Evolutionary conservation across 2,329 filamentous ascomycete species (phyloP), one percentile per base, ranked within the genome.

Genomic region (Trichoderma koningiopsis): DNA sequence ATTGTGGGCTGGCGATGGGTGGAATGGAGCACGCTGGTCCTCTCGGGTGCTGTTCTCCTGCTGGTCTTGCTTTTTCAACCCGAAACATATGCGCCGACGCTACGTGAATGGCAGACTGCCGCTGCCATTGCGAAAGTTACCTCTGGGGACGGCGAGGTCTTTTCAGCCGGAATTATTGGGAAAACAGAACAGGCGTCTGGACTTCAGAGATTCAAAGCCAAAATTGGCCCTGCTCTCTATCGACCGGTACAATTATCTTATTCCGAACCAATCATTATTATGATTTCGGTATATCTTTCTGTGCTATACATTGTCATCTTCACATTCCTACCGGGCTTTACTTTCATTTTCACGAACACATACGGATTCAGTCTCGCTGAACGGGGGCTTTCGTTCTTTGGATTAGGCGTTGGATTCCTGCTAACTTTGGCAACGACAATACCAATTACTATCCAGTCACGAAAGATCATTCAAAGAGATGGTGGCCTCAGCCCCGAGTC

Each of bases 231-330:
- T 35, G 55, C 55, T 19, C 55, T 57, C 19, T 35, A 57, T 35
- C 55, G 55, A 11, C 55, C 55, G 4, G 27, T 57, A 16, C 55
- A 57, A 19, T 2, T 57, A 29, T 57, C 55, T 57, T 57, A 57
- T 13, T 57, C 55, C n/a, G 55, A 57, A n/a, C 55, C 55, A 31
- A 57, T 57, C 55, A 57, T 57, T 10, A 57, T 57, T n/a, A 57
- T 57, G 55, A 57, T 57, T 57, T 57, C 55, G 29, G 13, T 57
- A n/a, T 57, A 57, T 57, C 55, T 57, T 33, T 57, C 55, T n/a
- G 27, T 57, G 29, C 16, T 57, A 57, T 57, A 57, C 11, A 57
- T 57, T 13, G 55, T 57, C 29, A 57, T 57, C 6, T 57, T 57
- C 19, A 57, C 55, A 19, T 57, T 57, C 22, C n/a, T 57, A 33